Conservation (phyloP, 106 monocot genomes). For the Allium fistulosum region DNA sequence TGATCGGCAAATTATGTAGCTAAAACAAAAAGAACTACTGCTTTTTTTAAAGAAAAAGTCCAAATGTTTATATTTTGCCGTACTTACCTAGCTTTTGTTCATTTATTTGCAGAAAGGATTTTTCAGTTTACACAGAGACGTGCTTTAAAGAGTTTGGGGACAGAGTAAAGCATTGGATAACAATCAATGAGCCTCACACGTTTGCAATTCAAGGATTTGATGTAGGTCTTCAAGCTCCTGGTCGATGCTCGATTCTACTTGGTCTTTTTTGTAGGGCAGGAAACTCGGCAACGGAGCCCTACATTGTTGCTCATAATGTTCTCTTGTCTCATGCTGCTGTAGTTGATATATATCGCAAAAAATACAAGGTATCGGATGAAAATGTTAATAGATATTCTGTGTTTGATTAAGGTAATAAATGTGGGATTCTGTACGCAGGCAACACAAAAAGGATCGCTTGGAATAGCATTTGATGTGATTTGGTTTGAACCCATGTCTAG, state of each 20-base stretch:
- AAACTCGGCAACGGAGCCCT: conserved; percentile 67
- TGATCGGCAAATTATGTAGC: too few relatives aligned
- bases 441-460: conserved; percentile 45
- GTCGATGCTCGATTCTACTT: conserved; percentile 66
- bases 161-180: conserved; percentile 75
- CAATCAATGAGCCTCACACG: conserved; percentile 75
- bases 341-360: conserved; percentile 40
- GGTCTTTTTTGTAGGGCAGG: conserved; percentile 41
- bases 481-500: conserved; percentile 76
- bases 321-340: conserved; percentile 54
- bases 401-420: background rate
- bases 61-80: too few relatives aligned
- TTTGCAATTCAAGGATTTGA: conserved; percentile 72
- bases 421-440: background rate
- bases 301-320: conserved; percentile 53
- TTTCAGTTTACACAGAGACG: conserved; percentile 48
- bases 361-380: conserved; percentile 38
- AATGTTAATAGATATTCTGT: background rate
- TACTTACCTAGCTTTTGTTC: too few relatives aligned
- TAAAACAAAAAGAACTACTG: too few relatives aligned
- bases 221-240: conserved; percentile 70
- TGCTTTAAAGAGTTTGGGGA: conserved; percentile 75
- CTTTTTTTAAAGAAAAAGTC: too few relatives aligned
- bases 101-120: conserved; percentile 41
- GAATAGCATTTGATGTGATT: conserved; percentile 89